Conservation (phyloP, 306 rosid species). For the Elaeagnus macrophylla region DNA sequence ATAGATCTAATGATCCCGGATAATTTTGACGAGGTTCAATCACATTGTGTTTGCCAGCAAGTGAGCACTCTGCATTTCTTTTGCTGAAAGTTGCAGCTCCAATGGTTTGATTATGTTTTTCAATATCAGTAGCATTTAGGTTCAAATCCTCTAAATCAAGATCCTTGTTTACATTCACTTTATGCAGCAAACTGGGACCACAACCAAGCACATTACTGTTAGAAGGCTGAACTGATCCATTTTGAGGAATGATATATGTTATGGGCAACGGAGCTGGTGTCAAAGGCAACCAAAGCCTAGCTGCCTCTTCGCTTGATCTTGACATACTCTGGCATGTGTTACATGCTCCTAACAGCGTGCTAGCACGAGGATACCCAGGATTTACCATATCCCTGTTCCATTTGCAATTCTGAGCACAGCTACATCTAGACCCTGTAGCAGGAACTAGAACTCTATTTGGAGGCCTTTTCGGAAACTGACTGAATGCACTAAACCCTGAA, state of each 20-base stretch:
- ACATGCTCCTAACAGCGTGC: slow-evolving; percentile 50
- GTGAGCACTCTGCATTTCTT: slow-evolving; percentile 44
- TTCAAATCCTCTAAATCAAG: slow-evolving; percentile 39
- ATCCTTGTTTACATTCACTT: slow-evolving; percentile 40
- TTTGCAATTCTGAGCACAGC: slow-evolving; percentile 41
- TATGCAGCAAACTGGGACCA: slow-evolving; percentile 34
- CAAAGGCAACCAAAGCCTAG: slow-evolving; percentile 55
- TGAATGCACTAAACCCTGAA: slow-evolving; percentile 30
- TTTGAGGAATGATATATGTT: slow-evolving; percentile 40
- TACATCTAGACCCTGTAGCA: slow-evolving; percentile 33
- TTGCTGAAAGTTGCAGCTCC: slow-evolving; percentile 46
- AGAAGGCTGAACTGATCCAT: slow-evolving; percentile 43
- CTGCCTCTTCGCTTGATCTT: slow-evolving; percentile 45
- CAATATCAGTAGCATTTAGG: slow-evolving; percentile 38
- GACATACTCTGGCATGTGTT: slow-evolving; percentile 41
- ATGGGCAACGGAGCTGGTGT: slow-evolving; percentile 31
- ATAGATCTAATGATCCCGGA: slow-evolving; percentile 59
- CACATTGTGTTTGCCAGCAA: slow-evolving; percentile 40
- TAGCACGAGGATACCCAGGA: slow-evolving; percentile 35
- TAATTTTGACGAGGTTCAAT: slow-evolving; percentile 46
- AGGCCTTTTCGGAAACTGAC: slow-evolving; percentile 53
- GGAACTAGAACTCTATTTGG: slow-evolving; percentile 48
- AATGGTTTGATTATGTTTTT: slow-evolving; percentile 38
- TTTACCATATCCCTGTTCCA: slow-evolving; percentile 42
- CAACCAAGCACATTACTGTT: slow-evolving; percentile 32